Conservation (phyloP, 2,329 filamentous ascomycete species). For the Hypoxylon sp. region DNA sequence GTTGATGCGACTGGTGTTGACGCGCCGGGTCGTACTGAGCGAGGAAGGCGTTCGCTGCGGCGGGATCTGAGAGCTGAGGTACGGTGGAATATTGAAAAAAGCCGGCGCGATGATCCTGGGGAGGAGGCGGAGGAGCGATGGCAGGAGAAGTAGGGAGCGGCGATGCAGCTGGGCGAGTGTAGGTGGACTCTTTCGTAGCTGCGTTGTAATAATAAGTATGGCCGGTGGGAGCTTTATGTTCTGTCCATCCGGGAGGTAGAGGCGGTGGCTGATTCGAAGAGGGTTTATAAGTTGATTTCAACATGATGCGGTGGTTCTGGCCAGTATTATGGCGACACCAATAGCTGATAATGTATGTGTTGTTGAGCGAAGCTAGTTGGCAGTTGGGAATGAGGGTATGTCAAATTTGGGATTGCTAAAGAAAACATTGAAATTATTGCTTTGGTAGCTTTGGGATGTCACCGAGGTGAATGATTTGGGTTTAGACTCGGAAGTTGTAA, state of each 20-base stretch:
- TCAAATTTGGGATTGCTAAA: too few species aligned
- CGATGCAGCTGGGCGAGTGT: slow-evolving; percentile 71
- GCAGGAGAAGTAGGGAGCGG: slow-evolving; percentile 29
- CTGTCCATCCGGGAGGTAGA: slow-evolving; percentile 85
- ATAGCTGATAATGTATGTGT: background rate
- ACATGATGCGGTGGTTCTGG: slow-evolving; percentile 58
- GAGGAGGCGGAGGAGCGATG: slow-evolving; percentile 11
- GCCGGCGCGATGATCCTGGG: slow-evolving; percentile 48
- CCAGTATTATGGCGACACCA: too few species aligned
- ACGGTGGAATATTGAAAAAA: slow-evolving; percentile 54
- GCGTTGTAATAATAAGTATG: slow-evolving; percentile 91
- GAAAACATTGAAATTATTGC: too few species aligned
- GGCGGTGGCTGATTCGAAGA: slow-evolving; percentile 60
- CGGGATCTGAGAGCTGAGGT: slow-evolving; percentile 61
- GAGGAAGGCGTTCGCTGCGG: slow-evolving; percentile 68
- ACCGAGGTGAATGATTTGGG: slow-evolving; percentile 1
- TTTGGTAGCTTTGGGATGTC: too few species aligned
- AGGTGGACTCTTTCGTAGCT: slow-evolving; percentile 85
- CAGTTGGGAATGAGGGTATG: too few species aligned
- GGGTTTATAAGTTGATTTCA: slow-evolving; percentile 79
- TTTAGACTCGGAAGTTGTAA: background rate
- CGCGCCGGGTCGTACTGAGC: slow-evolving; percentile 58
- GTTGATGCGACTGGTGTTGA: slow-evolving; percentile 48
- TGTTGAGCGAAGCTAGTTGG: background rate
- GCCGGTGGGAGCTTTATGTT: slow-evolving; percentile 87